Percentiles rank a stretch among this genome's conserved stretches.
Conservation (phyloP, 208 protist species). For the Trypanosoma boissoni region DNA sequence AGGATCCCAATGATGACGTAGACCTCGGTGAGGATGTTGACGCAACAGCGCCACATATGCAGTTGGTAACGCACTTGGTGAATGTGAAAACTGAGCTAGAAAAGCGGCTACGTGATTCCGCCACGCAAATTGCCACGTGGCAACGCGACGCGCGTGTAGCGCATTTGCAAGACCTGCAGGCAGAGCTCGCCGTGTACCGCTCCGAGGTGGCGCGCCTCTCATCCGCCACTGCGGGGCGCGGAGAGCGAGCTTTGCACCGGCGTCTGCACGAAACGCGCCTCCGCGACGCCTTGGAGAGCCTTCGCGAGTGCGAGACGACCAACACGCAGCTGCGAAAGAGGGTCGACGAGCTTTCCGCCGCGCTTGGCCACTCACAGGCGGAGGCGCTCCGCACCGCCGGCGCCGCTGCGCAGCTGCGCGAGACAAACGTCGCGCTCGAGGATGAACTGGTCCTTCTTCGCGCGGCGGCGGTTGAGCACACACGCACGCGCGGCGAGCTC, state of each 20-base stretch:
- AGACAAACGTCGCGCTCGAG: slow-evolving; percentile 28
- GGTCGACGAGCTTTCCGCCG: slow-evolving; percentile 3
- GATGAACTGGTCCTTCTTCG: slow-evolving; percentile 37
- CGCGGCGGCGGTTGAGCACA: slow-evolving; percentile 40
- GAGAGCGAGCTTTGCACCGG: background rate
- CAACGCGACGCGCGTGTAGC: slow-evolving; percentile 38
- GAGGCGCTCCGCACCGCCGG: slow-evolving; percentile 13
- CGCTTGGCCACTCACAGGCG: slow-evolving; percentile 3
- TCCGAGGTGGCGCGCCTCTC: slow-evolving; percentile 33
- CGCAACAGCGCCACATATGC: background rate
- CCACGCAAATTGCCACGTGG: slow-evolving; percentile 29
- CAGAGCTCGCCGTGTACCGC: slow-evolving; percentile 41
- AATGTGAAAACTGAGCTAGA: slow-evolving; percentile 29
- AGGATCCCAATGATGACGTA: background rate
- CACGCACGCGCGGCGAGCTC: slow-evolving; percentile 37
- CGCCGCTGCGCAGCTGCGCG: slow-evolving; percentile 26
- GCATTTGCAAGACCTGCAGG: slow-evolving; percentile 34
- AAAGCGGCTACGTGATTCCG: slow-evolving; percentile 26
- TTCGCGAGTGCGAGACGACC: slow-evolving; percentile 8
- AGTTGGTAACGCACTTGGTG: slow-evolving; percentile 4
- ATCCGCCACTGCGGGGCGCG: background rate
- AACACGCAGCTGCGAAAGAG: slow-evolving; percentile 25
- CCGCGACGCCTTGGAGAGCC: slow-evolving; percentile 3
- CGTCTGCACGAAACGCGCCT: background rate
- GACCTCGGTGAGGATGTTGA: slow-evolving; percentile 1